phyloP scores from a whole-genome alignment of 1,284 basidiomycete genomes.

The Clitocybe nebularis region DNA sequence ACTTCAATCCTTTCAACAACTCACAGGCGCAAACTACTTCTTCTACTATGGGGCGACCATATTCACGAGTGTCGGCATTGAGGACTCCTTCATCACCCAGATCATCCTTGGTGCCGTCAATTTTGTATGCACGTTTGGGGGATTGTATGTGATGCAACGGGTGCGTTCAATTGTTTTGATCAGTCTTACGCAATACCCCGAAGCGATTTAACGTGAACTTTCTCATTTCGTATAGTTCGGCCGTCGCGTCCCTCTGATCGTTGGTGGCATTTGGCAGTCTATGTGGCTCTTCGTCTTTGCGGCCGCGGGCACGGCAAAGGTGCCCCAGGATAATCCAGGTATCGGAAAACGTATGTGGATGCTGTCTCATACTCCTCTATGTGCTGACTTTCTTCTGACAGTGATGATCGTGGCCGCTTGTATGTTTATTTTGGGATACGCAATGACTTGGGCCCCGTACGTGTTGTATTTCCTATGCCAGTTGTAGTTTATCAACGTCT shows the following conservation, averaged over 20 bases:
- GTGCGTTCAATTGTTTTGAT: constrained; percentile 27
- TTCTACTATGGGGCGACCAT: constrained; percentile 73
- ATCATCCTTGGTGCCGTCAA: constrained; percentile 73
- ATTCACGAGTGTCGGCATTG: constrained; percentile 65
- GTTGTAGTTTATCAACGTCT: neutral
- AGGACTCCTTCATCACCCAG: constrained; percentile 67
- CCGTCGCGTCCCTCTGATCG: constrained; percentile 57
- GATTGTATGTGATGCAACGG: constrained; percentile 67
- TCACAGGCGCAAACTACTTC: constrained; percentile 71
- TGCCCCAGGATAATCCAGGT: constrained; percentile 42
- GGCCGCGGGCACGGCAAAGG: constrained; percentile 64
- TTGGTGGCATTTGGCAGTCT: constrained; percentile 72
- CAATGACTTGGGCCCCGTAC: constrained; percentile 69
- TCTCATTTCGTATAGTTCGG: constrained; percentile 42
- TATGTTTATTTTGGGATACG: constrained; percentile 76
- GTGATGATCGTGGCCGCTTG: constrained; percentile 79
- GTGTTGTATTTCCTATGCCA: constrained; percentile 14
- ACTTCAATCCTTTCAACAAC: constrained; percentile 72
- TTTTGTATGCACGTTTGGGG: constrained; percentile 66
- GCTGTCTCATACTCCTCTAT: neutral
- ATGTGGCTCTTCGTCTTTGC: constrained; percentile 79
- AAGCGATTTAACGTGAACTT: constrained; percentile 2
- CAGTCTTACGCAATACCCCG: too few relatives aligned
- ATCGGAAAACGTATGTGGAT: constrained; percentile 49
- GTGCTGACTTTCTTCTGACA: constrained; percentile 15